Base-by-base conservation (phyloP, 345 rosid species). In the Punica granatum region DNA sequence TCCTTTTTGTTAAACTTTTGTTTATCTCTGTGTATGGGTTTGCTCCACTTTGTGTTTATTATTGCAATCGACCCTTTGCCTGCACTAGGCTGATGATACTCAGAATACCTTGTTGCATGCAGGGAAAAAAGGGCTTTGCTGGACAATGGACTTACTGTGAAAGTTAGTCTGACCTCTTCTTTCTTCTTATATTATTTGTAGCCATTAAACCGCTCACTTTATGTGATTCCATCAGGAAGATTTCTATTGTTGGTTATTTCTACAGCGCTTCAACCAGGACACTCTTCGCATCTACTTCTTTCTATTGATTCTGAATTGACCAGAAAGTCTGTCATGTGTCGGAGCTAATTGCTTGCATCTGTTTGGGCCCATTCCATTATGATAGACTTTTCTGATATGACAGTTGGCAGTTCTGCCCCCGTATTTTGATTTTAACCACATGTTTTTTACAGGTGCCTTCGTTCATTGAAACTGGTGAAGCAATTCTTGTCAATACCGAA, bases 71-170 rank as follows among this genome's bases (percentile, higher is more conserved):
- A 14, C 49, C 49, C 1, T 44, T 16, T 44, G 41, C 41, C 41
- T 37, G 44, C 60, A 26, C 28, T 63, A 43, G 66, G n/a, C 56
- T 71, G 41, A 42, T 26, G 12, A 53, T n/a, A n/a, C n/a, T 11
- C 25, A 23, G 23, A 35, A 14, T 25, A 32, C 59, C 65, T 74
- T n/a, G 9, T 65, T 58, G 21, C 42, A 53, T 80, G 83, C 85
- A 93, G 98, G 83, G 88, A 87, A 74, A 86, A 84, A 81, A 87
- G 69, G 77, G 98, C 94, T 72, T 65, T 90, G 64, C 77, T 93
- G 72, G 97, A 90, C 70, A 93, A 89, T 73, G 92, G 87, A 74
- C 77, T 87, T 74, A 87, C 80, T 39, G 73, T 90, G 77, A 85
- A 84, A 73, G 98, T 90, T 75, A 82, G 86, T 74, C 34, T 3